Conservation (phyloP, 2,329 filamentous ascomycete genomes). For the Aaosphaeria arxii region DNA sequence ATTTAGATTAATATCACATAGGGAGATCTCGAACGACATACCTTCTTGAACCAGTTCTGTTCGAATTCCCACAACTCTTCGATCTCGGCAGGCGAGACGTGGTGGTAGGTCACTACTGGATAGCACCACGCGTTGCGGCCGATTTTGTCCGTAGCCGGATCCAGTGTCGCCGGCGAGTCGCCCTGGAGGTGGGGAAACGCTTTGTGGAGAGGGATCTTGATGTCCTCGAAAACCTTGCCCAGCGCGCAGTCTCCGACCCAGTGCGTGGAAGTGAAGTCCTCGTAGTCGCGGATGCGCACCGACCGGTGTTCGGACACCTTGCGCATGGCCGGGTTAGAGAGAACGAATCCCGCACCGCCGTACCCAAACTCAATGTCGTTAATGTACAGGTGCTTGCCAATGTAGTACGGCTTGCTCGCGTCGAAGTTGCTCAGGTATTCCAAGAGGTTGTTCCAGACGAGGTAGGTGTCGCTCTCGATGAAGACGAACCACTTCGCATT, state of each 20-base stretch:
- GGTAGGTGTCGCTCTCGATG: slow-evolving; percentile 36
- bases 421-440: slow-evolving; percentile 41
- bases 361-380: slow-evolving; percentile 45
- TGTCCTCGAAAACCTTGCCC: slow-evolving; percentile 35
- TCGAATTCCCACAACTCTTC: slow-evolving; percentile 39
- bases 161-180: slow-evolving; percentile 41
- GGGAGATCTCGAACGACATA: slow-evolving; percentile 5
- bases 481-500: slow-evolving; percentile 39
- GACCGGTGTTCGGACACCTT: slow-evolving; percentile 31
- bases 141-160: slow-evolving; percentile 34
- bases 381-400: slow-evolving; percentile 44
- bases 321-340: slow-evolving; percentile 41
- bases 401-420: slow-evolving; percentile 38
- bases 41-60: slow-evolving; percentile 34
- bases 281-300: slow-evolving; percentile 28
- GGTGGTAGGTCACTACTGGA: slow-evolving; percentile 42
- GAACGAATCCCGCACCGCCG: slow-evolving; percentile 44
- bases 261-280: slow-evolving; percentile 32
- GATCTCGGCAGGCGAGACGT: slow-evolving; percentile 36
- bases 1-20: slow-evolving; percentile 4
- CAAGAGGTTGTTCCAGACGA: slow-evolving; percentile 39
- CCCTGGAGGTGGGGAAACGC: slow-evolving; percentile 47
- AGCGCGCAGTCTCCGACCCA: slow-evolving; percentile 41
- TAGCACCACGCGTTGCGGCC: slow-evolving; percentile 42
- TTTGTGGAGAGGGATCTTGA: slow-evolving; percentile 33